Evolutionary conservation across 495 filamentous ascomycete species (phyloP).

Genomic region (Pseudotulostoma volvatum): DNA sequence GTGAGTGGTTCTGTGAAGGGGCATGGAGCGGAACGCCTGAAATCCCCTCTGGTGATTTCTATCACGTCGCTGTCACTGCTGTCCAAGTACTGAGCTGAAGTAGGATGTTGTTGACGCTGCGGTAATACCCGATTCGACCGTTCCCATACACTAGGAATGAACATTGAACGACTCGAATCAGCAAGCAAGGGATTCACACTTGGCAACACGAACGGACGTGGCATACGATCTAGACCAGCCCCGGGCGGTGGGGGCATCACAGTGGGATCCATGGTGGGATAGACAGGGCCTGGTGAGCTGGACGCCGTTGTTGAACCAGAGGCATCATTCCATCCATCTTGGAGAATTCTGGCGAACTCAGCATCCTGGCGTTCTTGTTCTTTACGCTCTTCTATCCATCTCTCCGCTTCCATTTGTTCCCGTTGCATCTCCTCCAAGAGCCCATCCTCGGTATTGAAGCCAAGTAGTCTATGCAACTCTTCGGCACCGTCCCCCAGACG

Average conservation of each 20-base stretch:
- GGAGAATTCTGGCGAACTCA: conserved; percentile 30
- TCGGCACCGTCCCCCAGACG: conserved; percentile 4
- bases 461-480: conserved; percentile 11
- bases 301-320: conserved; percentile 4
- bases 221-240: neutral
- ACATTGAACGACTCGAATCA: too few relatives aligned
- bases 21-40: conserved; percentile 2
- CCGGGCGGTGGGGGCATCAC: conserved; percentile 4
- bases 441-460: conserved; percentile 14
- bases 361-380: conserved; percentile 31
- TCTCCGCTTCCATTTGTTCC: conserved; percentile 23
- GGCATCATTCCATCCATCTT: conserved; percentile 9
- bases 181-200: too few relatives aligned
- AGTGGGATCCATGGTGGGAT: conserved; percentile 2
- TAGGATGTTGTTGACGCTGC: neutral
- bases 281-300: too few relatives aligned
- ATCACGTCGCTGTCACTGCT: conserved; percentile 15
- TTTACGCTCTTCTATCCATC: conserved; percentile 15
- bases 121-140: neutral
- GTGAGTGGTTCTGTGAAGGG: conserved; percentile 6
- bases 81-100: conserved; percentile 4
- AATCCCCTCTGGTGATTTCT: conserved; percentile 13
- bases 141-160: conserved; percentile 2
- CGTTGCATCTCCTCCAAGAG: conserved; percentile 20
- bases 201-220: neutral